Percentiles rank a stretch among this genome's conserved stretches.
These are phyloP conservation scores for Claviceps africana DNA, from an alignment of 2,329 filamentous ascomycete genomes.

Conservation along the genomic window DNA sequence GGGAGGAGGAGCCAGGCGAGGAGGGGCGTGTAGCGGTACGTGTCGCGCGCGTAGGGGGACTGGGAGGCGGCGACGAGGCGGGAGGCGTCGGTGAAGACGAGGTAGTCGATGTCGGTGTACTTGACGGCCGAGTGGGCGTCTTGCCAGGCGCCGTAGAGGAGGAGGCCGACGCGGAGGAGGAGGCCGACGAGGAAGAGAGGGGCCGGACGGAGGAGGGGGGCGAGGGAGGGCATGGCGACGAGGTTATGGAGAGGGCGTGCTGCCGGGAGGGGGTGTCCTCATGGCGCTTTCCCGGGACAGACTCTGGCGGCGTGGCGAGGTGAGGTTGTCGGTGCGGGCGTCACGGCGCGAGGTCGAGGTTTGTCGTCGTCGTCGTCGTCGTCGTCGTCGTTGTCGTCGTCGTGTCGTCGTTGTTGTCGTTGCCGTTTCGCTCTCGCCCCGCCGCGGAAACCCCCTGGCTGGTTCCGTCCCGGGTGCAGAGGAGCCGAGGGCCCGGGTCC, in stretches of 20 bases:
- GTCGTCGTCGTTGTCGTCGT: too few species aligned
- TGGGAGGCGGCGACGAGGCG: slow-evolving; percentile 53
- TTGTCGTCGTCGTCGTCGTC: too few species aligned
- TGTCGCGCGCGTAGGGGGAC: slow-evolving; percentile 79
- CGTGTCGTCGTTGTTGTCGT: too few species aligned
- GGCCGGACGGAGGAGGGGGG: slow-evolving; percentile 18
- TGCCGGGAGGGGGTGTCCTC: background rate
- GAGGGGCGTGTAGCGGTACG: slow-evolving; percentile 91
- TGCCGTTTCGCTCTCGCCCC: too few species aligned
- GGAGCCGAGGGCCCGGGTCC: too few species aligned
- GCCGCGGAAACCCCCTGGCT: too few species aligned
- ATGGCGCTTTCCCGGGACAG: too few species aligned
- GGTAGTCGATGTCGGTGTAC: slow-evolving; percentile 98
- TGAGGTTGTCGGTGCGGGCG: too few species aligned
- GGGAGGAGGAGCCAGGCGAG: slow-evolving; percentile 84
- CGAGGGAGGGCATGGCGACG: slow-evolving; percentile 1
- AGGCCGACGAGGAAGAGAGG: slow-evolving; percentile 44
- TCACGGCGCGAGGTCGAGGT: too few species aligned
- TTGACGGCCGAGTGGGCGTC: slow-evolving; percentile 85
- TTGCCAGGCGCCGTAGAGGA: slow-evolving; percentile 84
- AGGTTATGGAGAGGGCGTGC: background rate
- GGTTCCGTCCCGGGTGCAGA: too few species aligned
- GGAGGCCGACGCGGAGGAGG: slow-evolving; percentile 55
- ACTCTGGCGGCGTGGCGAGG: too few species aligned
- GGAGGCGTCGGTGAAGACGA: slow-evolving; percentile 92